These are phyloP conservation scores for Diatrype stigma DNA, from an alignment of 2,329 filamentous ascomycete genomes.

Conservation along the genomic window DNA sequence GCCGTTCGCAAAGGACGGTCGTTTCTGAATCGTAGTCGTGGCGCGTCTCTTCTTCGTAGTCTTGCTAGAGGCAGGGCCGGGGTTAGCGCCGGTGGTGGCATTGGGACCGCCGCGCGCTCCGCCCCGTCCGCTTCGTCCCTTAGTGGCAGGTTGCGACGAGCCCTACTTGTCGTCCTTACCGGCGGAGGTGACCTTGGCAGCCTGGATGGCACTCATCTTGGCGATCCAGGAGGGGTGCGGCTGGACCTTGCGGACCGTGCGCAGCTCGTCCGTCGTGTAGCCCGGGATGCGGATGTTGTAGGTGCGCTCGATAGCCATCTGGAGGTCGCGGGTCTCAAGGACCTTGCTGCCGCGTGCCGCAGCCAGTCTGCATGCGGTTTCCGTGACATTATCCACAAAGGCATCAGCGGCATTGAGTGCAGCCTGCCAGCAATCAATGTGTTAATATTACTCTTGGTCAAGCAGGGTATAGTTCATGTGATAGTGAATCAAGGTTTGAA, in stretches of 20 bases:
- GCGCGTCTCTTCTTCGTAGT: too few relatives aligned
- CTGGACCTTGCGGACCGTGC: conserved; percentile 89
- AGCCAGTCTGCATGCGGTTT: conserved; percentile 81
- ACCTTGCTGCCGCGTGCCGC: conserved; percentile 89
- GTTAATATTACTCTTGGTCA: too few relatives aligned
- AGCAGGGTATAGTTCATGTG: too few relatives aligned
- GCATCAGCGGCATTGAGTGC: conserved; percentile 87
- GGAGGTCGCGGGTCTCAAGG: conserved; percentile 83
- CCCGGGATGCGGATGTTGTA: conserved; percentile 93
- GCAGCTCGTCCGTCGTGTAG: conserved; percentile 89
- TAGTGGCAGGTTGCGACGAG: conserved; percentile 8
- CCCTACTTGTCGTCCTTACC: conserved; percentile 50
- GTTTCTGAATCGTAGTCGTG: too few relatives aligned
- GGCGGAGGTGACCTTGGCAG: conserved; percentile 74
- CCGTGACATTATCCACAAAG: conserved; percentile 89
- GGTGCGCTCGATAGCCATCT: conserved; percentile 76
- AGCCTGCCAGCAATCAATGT: conserved; percentile 49
- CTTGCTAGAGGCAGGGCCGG: not conserved
- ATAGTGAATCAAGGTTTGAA: too few relatives aligned
- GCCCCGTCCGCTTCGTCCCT: not conserved
- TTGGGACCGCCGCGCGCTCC: too few relatives aligned
- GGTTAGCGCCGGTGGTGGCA: not conserved
- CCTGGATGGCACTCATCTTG: conserved; percentile 96
- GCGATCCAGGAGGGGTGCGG: conserved; percentile 86
- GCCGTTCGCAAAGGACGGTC: too few relatives aligned